Evolutionary conservation across 768 basidiomycete genomes (phyloP).

Genomic region (Termitomyces sp.): DNA sequence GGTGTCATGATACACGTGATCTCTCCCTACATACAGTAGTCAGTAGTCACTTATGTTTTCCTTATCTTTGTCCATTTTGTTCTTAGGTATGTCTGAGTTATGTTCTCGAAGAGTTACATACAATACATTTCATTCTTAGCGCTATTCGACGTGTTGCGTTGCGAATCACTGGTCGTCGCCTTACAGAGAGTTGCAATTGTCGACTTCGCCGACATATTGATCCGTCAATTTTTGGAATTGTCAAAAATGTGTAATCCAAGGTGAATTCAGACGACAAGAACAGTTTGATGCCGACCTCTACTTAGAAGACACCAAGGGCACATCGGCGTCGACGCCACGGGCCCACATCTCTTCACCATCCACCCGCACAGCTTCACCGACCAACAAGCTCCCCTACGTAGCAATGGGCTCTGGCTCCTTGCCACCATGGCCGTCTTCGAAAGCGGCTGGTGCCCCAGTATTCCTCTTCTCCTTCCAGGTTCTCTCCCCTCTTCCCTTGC

Average conservation of each 20-base stretch:
- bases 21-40: no score
- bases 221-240: constrained; percentile 78
- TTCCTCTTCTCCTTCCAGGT: background rate
- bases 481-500: background rate
- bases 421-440: constrained; percentile 99
- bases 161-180: no score
- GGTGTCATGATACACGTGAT: no score
- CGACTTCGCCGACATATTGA: constrained; percentile 58
- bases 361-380: constrained; percentile 97
- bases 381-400: constrained; percentile 97
- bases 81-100: no score
- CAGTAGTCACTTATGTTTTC: no score
- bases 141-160: no score
- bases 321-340: constrained; percentile 91
- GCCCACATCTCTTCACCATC: constrained; percentile 93
- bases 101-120: no score
- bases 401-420: constrained; percentile 97
- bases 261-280: background rate
- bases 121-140: no score
- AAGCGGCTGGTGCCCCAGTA: constrained; percentile 64
- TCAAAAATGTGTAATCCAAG: background rate
- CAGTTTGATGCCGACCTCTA: constrained; percentile 48
- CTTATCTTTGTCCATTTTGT: no score
- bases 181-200: constrained; percentile 68
- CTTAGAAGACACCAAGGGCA: constrained; percentile 83